Base-by-base conservation (phyloP, 1,139 yeast genomes). In the Blastobotrys buckinghamii region DNA sequence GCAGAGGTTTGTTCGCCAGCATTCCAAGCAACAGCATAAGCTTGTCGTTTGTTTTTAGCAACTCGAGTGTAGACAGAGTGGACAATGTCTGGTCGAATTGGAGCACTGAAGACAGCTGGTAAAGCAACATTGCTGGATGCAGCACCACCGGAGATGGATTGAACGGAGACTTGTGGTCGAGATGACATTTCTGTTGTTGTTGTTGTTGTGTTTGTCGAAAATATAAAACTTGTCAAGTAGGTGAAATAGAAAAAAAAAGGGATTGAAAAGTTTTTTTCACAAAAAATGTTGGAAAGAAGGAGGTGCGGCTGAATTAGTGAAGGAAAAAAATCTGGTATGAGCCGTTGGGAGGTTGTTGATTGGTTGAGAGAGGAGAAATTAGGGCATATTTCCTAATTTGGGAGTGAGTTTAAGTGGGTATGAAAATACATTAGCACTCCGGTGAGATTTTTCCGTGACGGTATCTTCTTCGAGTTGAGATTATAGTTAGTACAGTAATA, bases 1-100 rank as follows among this genome's bases (percentile, higher is more conserved):
- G 98, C 98, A 61, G 98, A 92, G 76, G 97, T 90, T 81, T 92
- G 97, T 83, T 88, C 96, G 81, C 98, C 98, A 69, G 98, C 98
- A 78, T 88, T 87, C 74, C 83, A 89, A 68, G 97, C 84, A 68
- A 92, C 98, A 73, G 98, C 97, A 84, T 92, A 92, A 75, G 98
- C 97, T 81, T 92, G 98, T 81, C 98, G 90, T 90, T 90, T 90
- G 96, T 92, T 92, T 92, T 92, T 92, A 94, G 90, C 92, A 67
- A 92, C 90, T 75, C 92, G 86, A 73, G 92, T 88, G 83, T 89
- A 92, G 66, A 92, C 98, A 73, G 96, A 78, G 90, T 90, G 98
- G 72, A 92, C 97, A 71, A 92, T 79, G 75, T 92, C 99, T 72
- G 97, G 94, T 82, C 99, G 92, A 81, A 92, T 94, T 76, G 99